Base-by-base conservation (phyloP, 2,329 filamentous ascomycete genomes). In the Raffaelea ambrosiae region DNA sequence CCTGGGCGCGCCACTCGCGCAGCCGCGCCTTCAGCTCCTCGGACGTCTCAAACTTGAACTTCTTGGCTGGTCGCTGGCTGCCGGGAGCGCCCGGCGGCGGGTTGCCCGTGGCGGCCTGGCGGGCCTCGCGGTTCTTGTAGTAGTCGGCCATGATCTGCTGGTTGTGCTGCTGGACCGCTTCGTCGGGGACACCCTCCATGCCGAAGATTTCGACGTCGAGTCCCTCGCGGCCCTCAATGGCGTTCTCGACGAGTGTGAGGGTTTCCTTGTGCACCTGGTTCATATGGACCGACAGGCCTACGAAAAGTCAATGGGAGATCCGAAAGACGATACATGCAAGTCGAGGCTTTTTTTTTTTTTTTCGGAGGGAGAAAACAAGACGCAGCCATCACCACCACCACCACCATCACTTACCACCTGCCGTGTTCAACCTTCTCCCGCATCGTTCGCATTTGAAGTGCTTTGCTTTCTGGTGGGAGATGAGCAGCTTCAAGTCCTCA, bases 191-290 rank as follows among this genome's bases (percentile, higher is more conserved):
- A 61, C 93, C 93, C 65, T 96, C 89, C 87, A 96, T 96, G 60
- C 91, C 93, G 63, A 97, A 98, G 60, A 98, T 96, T 67, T 98
- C 93, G 51, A 95, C 81, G 51, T 95, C 88, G 51, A 95, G 80
- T 50, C 85, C 84, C 54, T 88, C 81, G 53, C 93, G 83, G 59
- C 91, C 91, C 0, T 86, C 83, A 3, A 96, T 77, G 44, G 93
- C 89, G 74, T 97, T 96, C 58, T 96, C 91, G 60, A 98, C 89
- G 40, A 82, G 80, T 19, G 79, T 81, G 44, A 97, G 77, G 26
- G 83, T 86, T 65, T 96, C 90, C 66, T 98, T 98, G 73, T 98
- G 93, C 43, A 98, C 93, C 66, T 98, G 93, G 63, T 91, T 94
- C 88, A 97, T 86, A 65, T 98, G 93, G 47, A 98, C 93, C 33